These are phyloP conservation scores for Fusarium austroafricanum DNA, from an alignment of 2,329 filamentous ascomycete genomes.

Conservation along the genomic window DNA sequence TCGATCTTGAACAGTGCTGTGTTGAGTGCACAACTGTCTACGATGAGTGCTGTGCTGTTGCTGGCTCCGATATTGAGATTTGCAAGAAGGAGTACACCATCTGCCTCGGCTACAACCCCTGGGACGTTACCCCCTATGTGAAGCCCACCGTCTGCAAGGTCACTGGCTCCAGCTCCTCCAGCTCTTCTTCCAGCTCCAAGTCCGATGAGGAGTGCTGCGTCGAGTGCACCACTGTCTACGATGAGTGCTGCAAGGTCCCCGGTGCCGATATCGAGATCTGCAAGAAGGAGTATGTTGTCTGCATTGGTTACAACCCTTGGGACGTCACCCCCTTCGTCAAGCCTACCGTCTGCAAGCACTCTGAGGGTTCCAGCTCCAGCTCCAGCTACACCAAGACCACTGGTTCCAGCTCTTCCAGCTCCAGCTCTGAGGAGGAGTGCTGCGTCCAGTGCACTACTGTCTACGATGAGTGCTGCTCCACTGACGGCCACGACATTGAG, in stretches of 20 bases:
- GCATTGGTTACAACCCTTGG: slow-evolving; percentile 33
- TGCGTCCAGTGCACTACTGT: slow-evolving; percentile 27
- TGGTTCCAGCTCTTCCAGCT: slow-evolving; percentile 1
- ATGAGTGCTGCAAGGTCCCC: slow-evolving; percentile 25
- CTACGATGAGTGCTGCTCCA: slow-evolving; percentile 29
- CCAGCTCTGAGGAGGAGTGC: slow-evolving; percentile 28
- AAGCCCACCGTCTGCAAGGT: slow-evolving; percentile 16
- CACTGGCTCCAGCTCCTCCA: background rate
- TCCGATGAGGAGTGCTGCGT: slow-evolving; percentile 32
- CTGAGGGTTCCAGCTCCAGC: no score
- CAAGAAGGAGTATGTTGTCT: slow-evolving; percentile 23
- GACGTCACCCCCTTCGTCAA: slow-evolving; percentile 20
- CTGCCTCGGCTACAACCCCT: slow-evolving; percentile 33
- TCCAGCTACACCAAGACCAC: background rate
- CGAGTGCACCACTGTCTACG: slow-evolving; percentile 28
- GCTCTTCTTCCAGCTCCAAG: slow-evolving; percentile 3
- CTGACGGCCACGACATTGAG: slow-evolving; percentile 18
- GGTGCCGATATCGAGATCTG: slow-evolving; percentile 22
- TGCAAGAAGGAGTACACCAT: slow-evolving; percentile 24
- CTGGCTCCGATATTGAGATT: slow-evolving; percentile 1
- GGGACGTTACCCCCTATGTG: slow-evolving; percentile 4
- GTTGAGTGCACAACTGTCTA: slow-evolving; percentile 29
- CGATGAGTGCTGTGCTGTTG: slow-evolving; percentile 14
- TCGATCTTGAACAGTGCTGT: slow-evolving; percentile 28
- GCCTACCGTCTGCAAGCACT: slow-evolving; percentile 34